phyloP scores from a whole-genome alignment of 345 rosid genomes.

The Eucalyptus victrix region DNA sequence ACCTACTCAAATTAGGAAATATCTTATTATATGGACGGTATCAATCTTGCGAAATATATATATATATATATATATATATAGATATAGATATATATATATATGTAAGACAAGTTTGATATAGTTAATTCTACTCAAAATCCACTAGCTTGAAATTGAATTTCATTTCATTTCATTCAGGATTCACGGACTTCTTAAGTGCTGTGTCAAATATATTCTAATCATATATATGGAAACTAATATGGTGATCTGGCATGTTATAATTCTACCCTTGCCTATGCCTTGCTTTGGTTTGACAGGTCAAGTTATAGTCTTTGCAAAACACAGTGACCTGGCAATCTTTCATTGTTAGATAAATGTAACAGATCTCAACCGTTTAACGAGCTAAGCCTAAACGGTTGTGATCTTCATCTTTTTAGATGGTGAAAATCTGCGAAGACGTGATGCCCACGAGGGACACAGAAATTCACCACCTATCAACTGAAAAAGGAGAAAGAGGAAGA shows the following conservation, averaged over 20 bases:
- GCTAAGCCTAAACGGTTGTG: not conserved
- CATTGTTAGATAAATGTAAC: not conserved
- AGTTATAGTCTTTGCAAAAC: not conserved
- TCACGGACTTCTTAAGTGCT: not conserved
- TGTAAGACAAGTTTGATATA: rapidly evolving
- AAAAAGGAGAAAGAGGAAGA: not conserved
- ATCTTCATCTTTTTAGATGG: not conserved
- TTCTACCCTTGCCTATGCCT: not conserved
- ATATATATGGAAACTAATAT: not conserved
- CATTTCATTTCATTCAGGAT: not conserved
- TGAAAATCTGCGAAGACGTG: not conserved
- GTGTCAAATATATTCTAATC: not conserved
- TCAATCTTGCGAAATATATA: not conserved
- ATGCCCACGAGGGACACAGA: not conserved
- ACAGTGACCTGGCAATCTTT: not conserved
- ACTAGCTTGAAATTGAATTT: not conserved
- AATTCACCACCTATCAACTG: not conserved
- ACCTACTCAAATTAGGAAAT: not conserved
- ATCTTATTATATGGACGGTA: not conserved
- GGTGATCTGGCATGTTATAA: not conserved
- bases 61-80: not conserved
- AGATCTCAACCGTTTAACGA: not conserved
- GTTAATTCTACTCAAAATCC: not conserved
- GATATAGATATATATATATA: not conserved
- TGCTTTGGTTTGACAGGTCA: not conserved